Conservation (phyloP, 352 stramenopile species). For the Pythium rishiriense region DNA sequence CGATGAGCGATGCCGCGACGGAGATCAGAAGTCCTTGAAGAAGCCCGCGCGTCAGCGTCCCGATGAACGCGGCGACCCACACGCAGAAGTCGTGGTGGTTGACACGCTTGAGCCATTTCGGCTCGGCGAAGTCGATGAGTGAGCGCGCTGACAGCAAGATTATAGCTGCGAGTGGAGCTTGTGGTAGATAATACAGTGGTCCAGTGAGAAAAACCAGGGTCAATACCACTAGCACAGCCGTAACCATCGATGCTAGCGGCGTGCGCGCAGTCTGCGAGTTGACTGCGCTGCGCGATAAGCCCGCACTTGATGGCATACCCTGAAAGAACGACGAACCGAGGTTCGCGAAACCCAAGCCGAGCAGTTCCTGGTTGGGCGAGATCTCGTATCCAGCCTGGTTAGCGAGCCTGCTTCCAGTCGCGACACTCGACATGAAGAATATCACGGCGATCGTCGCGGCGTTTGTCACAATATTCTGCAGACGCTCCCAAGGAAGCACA, state of each 20-base stretch:
- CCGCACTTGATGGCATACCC: slow-evolving; percentile 88
- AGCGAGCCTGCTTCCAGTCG: slow-evolving; percentile 86
- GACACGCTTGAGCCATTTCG: slow-evolving; percentile 76
- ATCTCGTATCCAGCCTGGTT: slow-evolving; percentile 83
- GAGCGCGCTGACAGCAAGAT: slow-evolving; percentile 88
- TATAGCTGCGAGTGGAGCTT: slow-evolving; percentile 83
- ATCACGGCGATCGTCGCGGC: slow-evolving; percentile 85
- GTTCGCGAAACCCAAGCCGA: slow-evolving; percentile 91
- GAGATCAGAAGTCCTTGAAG: slow-evolving; percentile 51
- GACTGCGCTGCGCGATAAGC: slow-evolving; percentile 90
- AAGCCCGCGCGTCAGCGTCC: slow-evolving; percentile 51
- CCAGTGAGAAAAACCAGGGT: slow-evolving; percentile 87
- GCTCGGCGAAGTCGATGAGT: slow-evolving; percentile 88
- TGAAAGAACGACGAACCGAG: slow-evolving; percentile 87
- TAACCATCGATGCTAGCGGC: slow-evolving; percentile 88
- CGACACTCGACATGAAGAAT: slow-evolving; percentile 93
- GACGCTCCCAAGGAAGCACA: slow-evolving; percentile 48
- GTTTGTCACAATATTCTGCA: slow-evolving; percentile 67
- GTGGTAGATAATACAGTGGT: slow-evolving; percentile 89
- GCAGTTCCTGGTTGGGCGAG: slow-evolving; percentile 86
- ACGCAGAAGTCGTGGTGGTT: slow-evolving; percentile 65
- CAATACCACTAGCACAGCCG: slow-evolving; percentile 86
- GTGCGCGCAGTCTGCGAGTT: slow-evolving; percentile 90
- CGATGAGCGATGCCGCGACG: slow-evolving; percentile 56
- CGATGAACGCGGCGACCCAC: slow-evolving; percentile 49